Evolutionary conservation across 1,139 yeast species (phyloP).

Genomic region (Wickerhamomyces sp.): DNA sequence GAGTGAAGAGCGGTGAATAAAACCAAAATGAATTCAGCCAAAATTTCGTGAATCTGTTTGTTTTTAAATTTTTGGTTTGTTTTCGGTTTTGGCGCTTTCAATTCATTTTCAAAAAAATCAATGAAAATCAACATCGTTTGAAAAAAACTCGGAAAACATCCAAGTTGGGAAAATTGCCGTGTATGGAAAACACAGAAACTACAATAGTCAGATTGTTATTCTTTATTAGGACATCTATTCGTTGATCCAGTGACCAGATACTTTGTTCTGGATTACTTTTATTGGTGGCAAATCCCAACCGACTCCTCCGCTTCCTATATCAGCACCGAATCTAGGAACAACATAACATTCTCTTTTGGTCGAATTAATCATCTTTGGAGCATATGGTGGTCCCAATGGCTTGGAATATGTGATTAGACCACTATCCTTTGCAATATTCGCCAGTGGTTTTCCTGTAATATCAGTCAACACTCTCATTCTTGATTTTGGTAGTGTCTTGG

Average conservation of each 20-base stretch:
- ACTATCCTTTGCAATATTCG: constrained; percentile 71
- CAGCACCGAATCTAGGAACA: constrained; percentile 85
- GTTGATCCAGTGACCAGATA: constrained; percentile 56
- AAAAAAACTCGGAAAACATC: too few species aligned
- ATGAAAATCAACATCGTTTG: not conserved
- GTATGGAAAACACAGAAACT: not conserved
- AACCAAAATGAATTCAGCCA: not conserved
- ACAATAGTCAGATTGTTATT: not conserved
- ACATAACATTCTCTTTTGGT: constrained; percentile 82
- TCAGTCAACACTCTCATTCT: constrained; percentile 78
- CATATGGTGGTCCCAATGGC: constrained; percentile 88
- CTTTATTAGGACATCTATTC: constrained; percentile 18
- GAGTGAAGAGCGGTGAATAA: too few species aligned
- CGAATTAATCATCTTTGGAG: constrained; percentile 61
- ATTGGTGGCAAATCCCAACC: constrained; percentile 93
- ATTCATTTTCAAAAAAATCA: too few species aligned
- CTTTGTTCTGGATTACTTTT: constrained; percentile 64
- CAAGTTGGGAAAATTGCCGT: not conserved
- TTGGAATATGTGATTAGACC: constrained; percentile 79
- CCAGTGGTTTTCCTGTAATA: constrained; percentile 66
- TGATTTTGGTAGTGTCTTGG: constrained; percentile 37
- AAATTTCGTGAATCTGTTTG: too few species aligned
- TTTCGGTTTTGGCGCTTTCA: not conserved
- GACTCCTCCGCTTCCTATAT: constrained; percentile 74
- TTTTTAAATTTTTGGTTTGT: not conserved